Conservation (phyloP, 2,329 filamentous ascomycete genomes). For the Xylaria sp. region DNA sequence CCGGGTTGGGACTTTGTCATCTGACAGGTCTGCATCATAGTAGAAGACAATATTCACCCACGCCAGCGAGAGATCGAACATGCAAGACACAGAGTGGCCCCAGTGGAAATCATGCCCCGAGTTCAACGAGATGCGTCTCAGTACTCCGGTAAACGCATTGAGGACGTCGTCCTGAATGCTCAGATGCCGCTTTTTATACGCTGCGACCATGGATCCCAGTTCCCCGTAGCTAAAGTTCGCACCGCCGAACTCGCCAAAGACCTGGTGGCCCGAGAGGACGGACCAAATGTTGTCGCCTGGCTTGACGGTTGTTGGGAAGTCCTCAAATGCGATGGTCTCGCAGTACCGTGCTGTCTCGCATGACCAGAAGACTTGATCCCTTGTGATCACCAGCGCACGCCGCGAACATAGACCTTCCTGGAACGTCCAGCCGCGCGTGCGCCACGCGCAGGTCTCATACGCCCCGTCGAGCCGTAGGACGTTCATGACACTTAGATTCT, state of each 20-base stretch:
- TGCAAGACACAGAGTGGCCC: conserved; percentile 35
- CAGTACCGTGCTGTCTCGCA: conserved; percentile 36
- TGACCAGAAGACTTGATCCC: conserved; percentile 39
- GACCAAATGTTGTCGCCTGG: conserved; percentile 30
- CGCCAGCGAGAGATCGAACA: conserved; percentile 37
- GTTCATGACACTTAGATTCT: conserved; percentile 35
- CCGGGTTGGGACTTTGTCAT: conserved; percentile 19
- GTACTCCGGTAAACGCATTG: conserved; percentile 36
- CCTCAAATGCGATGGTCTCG: conserved; percentile 39
- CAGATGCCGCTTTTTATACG: conserved; percentile 33
- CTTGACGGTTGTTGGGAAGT: conserved; percentile 34
- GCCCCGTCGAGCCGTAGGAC: conserved; percentile 32
- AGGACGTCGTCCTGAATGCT: conserved; percentile 32
- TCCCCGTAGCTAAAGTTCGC: conserved; percentile 37
- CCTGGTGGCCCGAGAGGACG: conserved; percentile 34
- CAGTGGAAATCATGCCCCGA: conserved; percentile 39
- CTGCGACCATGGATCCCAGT: conserved; percentile 30
- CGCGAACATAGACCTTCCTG: conserved; percentile 39
- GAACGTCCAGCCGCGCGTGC: conserved; percentile 40
- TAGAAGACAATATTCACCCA: conserved; percentile 37
- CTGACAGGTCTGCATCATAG: conserved; percentile 18
- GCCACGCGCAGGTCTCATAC: conserved; percentile 35
- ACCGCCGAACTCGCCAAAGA: conserved; percentile 38
- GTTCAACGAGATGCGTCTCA: conserved; percentile 27
- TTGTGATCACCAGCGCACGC: conserved; percentile 30